Conservation (phyloP, 2,329 filamentous ascomycete species). For the Arthrobotrys conoides region DNA sequence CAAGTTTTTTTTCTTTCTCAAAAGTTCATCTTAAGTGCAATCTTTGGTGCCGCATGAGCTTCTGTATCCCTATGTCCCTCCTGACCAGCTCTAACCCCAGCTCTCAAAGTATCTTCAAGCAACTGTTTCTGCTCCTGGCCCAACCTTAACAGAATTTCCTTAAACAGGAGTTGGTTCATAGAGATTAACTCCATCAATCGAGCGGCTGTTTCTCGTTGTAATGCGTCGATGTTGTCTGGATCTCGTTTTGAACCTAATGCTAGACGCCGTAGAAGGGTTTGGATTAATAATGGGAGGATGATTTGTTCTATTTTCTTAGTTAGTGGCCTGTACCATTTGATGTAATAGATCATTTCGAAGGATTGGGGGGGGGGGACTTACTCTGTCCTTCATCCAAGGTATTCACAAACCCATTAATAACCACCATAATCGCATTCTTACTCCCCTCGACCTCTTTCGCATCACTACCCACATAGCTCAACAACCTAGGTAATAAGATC, state of each 20-base stretch:
- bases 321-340: not conserved
- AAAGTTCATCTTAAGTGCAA: constrained; percentile 85
- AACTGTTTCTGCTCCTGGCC: constrained; percentile 78
- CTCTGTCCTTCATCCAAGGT: constrained; percentile 63
- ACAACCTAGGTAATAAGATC: constrained; percentile 80
- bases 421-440: constrained; percentile 78
- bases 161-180: constrained; percentile 80
- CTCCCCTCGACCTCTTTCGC: constrained; percentile 78
- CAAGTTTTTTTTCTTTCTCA: not conserved
- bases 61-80: constrained; percentile 69
- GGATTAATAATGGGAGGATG: constrained; percentile 83
- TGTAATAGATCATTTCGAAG: not conserved
- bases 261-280: constrained; percentile 43
- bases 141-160: constrained; percentile 80
- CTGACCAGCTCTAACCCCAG: constrained; percentile 67
- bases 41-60: constrained; percentile 76
- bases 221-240: constrained; percentile 64
- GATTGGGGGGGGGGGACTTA: constrained; percentile 64
- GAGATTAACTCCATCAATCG: constrained; percentile 85
- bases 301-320: constrained; percentile 76
- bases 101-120: constrained; percentile 84
- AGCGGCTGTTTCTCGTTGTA: constrained; percentile 81
- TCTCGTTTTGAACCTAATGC: constrained; percentile 71
- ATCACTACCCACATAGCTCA: constrained; percentile 78
- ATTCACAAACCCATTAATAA: constrained; percentile 79